These are phyloP conservation scores for Benincasa hispida DNA, from an alignment of 306 rosid species.

Conservation along the genomic window DNA sequence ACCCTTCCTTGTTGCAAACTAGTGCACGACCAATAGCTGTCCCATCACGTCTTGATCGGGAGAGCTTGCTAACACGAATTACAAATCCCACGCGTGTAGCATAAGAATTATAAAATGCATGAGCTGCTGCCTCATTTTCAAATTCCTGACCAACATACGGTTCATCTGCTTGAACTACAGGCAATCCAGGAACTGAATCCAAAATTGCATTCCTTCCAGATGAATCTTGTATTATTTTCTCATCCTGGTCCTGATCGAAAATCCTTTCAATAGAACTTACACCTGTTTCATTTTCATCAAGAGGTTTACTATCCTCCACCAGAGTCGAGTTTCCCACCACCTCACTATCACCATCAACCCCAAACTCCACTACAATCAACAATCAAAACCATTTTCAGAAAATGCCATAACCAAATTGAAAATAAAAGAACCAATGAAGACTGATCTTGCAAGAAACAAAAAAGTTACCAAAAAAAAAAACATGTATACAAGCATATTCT, in stretches of 20 bases:
- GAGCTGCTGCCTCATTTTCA: slow-evolving; percentile 81
- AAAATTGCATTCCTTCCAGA: slow-evolving; percentile 33
- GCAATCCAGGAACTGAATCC: slow-evolving; percentile 32
- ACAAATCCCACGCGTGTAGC: slow-evolving; percentile 71
- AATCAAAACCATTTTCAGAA: neutral
- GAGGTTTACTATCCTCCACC: slow-evolving; percentile 26
- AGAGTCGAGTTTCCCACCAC: slow-evolving; percentile 31
- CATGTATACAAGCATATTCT: neutral
- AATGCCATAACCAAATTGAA: neutral
- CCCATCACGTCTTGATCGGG: slow-evolving; percentile 92
- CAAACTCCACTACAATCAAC: slow-evolving; percentile 74
- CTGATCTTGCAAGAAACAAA: neutral
- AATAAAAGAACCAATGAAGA: neutral
- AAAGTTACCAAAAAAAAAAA: neutral
- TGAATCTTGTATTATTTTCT: slow-evolving; percentile 33
- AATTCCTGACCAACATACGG: slow-evolving; percentile 93
- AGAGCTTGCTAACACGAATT: slow-evolving; percentile 91
- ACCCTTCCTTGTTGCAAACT: slow-evolving; percentile 97
- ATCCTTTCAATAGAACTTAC: slow-evolving; percentile 51
- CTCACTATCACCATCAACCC: slow-evolving; percentile 41
- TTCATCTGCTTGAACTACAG: slow-evolving; percentile 42
- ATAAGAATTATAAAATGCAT: slow-evolving; percentile 84
- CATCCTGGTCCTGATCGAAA: slow-evolving; percentile 37
- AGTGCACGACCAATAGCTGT: slow-evolving; percentile 89
- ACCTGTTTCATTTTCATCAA: slow-evolving; percentile 50